Percentiles rank a stretch among this genome's conserved stretches.
Conservation (phyloP, 345 rosid genomes). For the Heritiera fomes region DNA sequence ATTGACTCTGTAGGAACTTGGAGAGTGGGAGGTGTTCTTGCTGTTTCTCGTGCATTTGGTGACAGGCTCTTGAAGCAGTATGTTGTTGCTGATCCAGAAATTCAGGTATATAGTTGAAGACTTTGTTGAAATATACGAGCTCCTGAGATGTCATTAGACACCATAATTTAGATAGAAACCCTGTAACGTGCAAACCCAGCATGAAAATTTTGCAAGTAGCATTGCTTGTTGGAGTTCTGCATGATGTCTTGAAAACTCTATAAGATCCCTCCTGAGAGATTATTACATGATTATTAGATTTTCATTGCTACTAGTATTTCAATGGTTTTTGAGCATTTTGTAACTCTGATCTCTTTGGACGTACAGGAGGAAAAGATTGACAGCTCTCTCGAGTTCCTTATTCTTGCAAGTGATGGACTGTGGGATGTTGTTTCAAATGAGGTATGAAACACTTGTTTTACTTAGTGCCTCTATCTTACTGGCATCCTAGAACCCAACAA, state of each 20-base stretch:
- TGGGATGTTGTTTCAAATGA: slow-evolving; percentile 99
- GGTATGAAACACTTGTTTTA: slow-evolving; percentile 39
- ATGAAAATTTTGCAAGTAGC: slow-evolving; percentile 1
- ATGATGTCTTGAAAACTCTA: neutral
- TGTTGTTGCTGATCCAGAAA: slow-evolving; percentile 99
- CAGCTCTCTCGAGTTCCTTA: slow-evolving; percentile 94
- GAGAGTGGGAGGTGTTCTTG: slow-evolving; percentile 99
- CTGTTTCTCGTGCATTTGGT: slow-evolving; percentile 99
- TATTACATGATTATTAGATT: neutral
- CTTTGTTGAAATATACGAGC: neutral
- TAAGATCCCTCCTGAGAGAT: neutral
- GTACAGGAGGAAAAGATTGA: slow-evolving; percentile 92
- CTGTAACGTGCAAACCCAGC: neutral
- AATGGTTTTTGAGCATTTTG: neutral
- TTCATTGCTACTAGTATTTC: neutral
- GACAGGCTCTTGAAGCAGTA: slow-evolving; percentile 95
- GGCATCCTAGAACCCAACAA: neutral
- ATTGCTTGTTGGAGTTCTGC: neutral
- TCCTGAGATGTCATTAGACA: neutral
- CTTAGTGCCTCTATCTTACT: neutral
- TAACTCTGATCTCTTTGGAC: slow-evolving; percentile 14
- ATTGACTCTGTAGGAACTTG: slow-evolving; percentile 68
- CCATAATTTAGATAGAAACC: neutral
- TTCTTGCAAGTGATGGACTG: slow-evolving; percentile 98
- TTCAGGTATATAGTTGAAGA: slow-evolving; percentile 56